Base-by-base conservation (phyloP, 139 green algal genomes). In the Edaphochlamys debaryana region DNA sequence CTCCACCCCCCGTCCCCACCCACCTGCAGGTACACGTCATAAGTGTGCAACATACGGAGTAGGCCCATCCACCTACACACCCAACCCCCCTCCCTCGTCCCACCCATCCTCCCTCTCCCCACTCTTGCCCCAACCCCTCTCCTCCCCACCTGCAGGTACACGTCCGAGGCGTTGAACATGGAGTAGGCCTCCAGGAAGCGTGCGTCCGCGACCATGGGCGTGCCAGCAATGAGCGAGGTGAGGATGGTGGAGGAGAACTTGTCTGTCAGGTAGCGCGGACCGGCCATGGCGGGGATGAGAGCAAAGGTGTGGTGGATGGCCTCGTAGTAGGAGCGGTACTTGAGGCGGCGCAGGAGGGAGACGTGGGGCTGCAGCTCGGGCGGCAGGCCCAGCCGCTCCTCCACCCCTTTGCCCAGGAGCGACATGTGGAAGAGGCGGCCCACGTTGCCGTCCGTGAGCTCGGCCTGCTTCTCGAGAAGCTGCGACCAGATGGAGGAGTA, bases 231-330 rank as follows among this genome's bases (percentile, higher is more conserved):
- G 1, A 93, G 79, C 36, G 68, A 79, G 5, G 87, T 79, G 52
- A 91, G 80, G 56, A 93, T 68, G 19, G 87, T 89, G 71, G 82
- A 89, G 19, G 78, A 86, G 52, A 91, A 90, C 77, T 89, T 89
- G 68, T 68, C 36, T 79, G 72, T 80, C 71, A 81, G 67, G 79
- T 87, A 84, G 3, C 32, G 62, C 25, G 32, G 0, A 6, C 41
- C 60, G 27, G 79, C 87, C 32, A 91, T 74, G n/a, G 69, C 68
- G 3, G 87, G 87, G 32, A 89, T 42, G 37, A 91, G 79, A 5
- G 87, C 87, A 48, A 88, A 71, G 27, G 64, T 85, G 58, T 86
- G 82, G 42, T 70, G 69, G 0, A 90, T 87, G 56, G 77, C 36
- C 20, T 76, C 63, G 54, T 83, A 88, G 58, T 87, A 90, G 30